Evolutionary conservation across 768 basidiomycete species (phyloP).

Genomic region (Trametes sanguinea): DNA sequence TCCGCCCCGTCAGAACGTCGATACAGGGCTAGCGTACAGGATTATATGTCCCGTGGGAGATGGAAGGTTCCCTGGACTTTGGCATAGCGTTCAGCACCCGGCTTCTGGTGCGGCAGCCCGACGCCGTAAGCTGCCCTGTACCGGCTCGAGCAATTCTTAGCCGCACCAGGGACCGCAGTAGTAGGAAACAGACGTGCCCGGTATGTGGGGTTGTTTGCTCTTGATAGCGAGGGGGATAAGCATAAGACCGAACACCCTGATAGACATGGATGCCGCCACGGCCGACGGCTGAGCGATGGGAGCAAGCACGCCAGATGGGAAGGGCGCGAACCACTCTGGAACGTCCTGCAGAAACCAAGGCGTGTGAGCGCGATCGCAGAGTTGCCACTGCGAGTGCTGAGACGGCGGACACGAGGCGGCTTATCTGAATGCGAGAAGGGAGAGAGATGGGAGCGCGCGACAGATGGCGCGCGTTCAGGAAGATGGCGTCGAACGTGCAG

Average conservation of each 20-base stretch:
- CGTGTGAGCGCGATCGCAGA: neutral
- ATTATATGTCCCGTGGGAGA: neutral
- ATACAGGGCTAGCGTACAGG: neutral
- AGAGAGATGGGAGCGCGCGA: conserved; percentile 10
- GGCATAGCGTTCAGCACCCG: neutral
- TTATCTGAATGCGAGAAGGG: conserved; percentile 17
- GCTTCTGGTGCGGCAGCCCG: neutral
- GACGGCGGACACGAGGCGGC: conserved; percentile 15
- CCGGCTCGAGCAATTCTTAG: neutral
- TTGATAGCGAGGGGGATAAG: conserved; percentile 2
- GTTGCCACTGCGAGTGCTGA: neutral
- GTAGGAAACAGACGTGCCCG: neutral
- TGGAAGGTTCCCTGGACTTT: neutral
- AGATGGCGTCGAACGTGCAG: neutral
- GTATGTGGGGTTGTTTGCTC: neutral
- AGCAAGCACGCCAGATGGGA: neutral
- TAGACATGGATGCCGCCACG: neutral
- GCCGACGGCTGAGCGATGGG: neutral
- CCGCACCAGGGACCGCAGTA: neutral
- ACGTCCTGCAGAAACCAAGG: neutral
- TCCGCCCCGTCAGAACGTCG: conserved; percentile 12
- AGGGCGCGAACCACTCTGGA: conserved; percentile 5
- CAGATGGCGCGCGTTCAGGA: neutral
- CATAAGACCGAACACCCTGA: conserved; percentile 9
- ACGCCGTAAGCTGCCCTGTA: neutral